phyloP scores from a whole-genome alignment of 352 stramenopile genomes.

The Phytophthora sansomeana region DNA sequence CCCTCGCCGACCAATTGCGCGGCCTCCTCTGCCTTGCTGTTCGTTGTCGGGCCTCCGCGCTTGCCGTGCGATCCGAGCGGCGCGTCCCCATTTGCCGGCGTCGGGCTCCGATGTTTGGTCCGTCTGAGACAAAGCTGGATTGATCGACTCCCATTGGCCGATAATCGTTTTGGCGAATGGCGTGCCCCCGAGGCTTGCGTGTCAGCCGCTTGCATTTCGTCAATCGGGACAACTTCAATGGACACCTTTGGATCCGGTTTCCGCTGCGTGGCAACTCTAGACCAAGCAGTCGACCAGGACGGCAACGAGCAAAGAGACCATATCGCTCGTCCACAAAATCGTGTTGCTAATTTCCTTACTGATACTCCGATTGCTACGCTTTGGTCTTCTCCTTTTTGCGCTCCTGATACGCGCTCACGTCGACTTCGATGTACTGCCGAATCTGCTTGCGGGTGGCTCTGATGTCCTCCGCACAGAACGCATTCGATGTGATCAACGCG shows the following conservation, averaged over 20 bases:
- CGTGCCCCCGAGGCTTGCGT: conserved; percentile 8
- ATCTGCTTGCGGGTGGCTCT: conserved; percentile 41
- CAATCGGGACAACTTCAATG: conserved; percentile 25
- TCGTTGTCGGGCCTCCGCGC: too few species aligned
- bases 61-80: too few species aligned
- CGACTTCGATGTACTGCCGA: conserved; percentile 41
- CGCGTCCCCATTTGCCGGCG: not conserved
- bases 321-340: conserved; percentile 15
- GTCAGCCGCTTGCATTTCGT: conserved; percentile 21
- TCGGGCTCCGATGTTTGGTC: not conserved
- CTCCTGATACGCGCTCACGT: conserved; percentile 39
- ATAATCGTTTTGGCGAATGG: conserved; percentile 5
- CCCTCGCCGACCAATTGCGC: too few species aligned
- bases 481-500: conserved; percentile 44
- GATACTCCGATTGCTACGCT: not conserved
- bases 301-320: too few species aligned
- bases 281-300: too few species aligned
- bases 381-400: conserved; percentile 31
- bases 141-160: not conserved
- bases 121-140: conserved; percentile 1
- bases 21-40: too few species aligned
- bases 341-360: conserved; percentile 7
- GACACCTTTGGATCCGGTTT: not conserved
- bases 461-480: conserved; percentile 57
- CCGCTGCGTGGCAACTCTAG: too few species aligned